Percentiles rank a stretch among this genome's conserved stretches.
These are phyloP conservation scores for Sarocladium strictum DNA, from an alignment of 2,329 filamentous ascomycete species.

Conservation along the genomic window DNA sequence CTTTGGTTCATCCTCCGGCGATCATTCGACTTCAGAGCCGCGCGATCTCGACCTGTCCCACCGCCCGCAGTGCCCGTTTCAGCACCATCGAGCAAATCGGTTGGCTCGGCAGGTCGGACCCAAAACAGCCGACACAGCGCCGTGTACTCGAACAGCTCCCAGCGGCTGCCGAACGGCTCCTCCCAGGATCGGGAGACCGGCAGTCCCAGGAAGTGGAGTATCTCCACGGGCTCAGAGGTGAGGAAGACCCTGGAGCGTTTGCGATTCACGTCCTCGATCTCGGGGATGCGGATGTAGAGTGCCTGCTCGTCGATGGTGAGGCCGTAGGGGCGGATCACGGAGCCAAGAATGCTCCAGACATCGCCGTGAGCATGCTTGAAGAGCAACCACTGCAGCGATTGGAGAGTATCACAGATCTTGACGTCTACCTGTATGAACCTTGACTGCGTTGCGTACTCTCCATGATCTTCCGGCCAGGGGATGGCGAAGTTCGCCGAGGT, in stretches of 20 bases:
- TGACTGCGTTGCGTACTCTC: not conserved
- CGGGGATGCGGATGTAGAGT: slow-evolving; percentile 59
- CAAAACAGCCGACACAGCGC: slow-evolving; percentile 53
- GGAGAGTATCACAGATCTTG: slow-evolving; percentile 39
- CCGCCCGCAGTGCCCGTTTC: not conserved
- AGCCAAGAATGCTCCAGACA: slow-evolving; percentile 58
- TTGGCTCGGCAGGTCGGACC: slow-evolving; percentile 22
- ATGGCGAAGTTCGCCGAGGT: slow-evolving; percentile 46
- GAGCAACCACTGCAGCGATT: slow-evolving; percentile 52
- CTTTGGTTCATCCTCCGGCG: slow-evolving; percentile 49
- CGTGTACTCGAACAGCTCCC: slow-evolving; percentile 58
- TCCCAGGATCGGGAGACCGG: slow-evolving; percentile 39
- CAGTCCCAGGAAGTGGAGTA: slow-evolving; percentile 60
- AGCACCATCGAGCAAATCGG: slow-evolving; percentile 19
- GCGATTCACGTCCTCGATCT: slow-evolving; percentile 56
- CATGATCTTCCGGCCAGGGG: slow-evolving; percentile 37
- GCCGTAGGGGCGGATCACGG: slow-evolving; percentile 57
- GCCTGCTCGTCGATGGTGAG: slow-evolving; percentile 59
- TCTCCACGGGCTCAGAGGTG: slow-evolving; percentile 46
- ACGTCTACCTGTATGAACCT: slow-evolving; percentile 65
- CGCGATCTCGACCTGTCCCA: slow-evolving; percentile 15
- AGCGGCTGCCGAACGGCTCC: slow-evolving; percentile 45
- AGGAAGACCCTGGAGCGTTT: slow-evolving; percentile 55
- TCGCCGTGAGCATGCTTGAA: slow-evolving; percentile 72
- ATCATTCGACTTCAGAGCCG: slow-evolving; percentile 46